A percentile compares a stretch with the other conserved stretches of the same genome.
Conservation (phyloP, 2,329 filamentous ascomycete genomes). For the Sarocladium strictum region DNA sequence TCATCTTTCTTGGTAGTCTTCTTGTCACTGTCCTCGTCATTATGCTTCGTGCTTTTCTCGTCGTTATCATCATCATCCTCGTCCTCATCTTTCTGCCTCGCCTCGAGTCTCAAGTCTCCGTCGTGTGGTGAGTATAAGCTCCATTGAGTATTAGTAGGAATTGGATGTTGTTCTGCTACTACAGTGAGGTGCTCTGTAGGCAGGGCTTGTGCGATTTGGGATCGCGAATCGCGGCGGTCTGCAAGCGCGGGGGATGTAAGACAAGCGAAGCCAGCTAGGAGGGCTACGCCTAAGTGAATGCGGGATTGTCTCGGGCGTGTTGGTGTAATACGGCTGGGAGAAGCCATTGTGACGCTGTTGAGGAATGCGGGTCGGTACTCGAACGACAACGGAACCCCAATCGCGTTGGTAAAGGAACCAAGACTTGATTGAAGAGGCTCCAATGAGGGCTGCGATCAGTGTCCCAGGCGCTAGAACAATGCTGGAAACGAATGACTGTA, state of each 20-base stretch:
- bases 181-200: background rate
- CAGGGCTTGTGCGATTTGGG: background rate
- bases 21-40: slow-evolving; percentile 8
- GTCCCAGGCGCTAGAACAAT: background rate
- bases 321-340: background rate
- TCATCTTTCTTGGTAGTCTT: slow-evolving; percentile 7
- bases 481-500: background rate
- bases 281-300: background rate
- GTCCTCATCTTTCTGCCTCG: slow-evolving; percentile 11
- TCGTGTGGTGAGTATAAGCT: background rate
- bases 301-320: slow-evolving; percentile 5
- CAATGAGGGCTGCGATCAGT: background rate
- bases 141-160: background rate
- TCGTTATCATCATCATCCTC: slow-evolving; percentile 9
- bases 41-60: background rate
- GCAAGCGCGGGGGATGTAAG: background rate
- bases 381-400: background rate
- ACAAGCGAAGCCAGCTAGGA: slow-evolving; percentile 3
- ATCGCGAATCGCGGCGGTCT: background rate
- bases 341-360: background rate
- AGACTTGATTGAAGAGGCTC: background rate
- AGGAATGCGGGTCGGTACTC: slow-evolving; percentile 1
- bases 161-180: background rate
- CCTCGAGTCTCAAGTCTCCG: background rate
- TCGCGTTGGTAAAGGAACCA: background rate